A percentile compares a stretch with the other conserved stretches of the same genome.
Conservation (phyloP, 805 yeast species). For the Clavispora fructus region DNA sequence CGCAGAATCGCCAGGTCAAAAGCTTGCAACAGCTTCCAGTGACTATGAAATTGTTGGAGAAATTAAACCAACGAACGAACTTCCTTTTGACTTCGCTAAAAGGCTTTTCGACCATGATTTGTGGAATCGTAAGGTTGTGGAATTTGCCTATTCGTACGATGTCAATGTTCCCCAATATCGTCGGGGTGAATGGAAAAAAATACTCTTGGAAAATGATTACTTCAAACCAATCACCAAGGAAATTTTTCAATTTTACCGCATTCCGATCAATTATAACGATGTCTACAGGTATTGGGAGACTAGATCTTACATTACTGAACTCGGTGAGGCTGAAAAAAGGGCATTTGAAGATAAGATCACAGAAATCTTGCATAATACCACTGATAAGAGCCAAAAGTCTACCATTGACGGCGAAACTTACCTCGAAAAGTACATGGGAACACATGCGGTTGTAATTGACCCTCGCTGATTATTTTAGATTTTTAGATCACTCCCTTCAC, state of each 20-base stretch:
- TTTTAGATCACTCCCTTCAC: no score
- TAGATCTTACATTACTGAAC: slow-evolving; percentile 48
- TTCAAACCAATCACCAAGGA: slow-evolving; percentile 35
- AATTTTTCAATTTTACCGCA: slow-evolving; percentile 23
- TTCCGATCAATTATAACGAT: slow-evolving; percentile 24
- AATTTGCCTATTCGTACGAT: slow-evolving; percentile 33
- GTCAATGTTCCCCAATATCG: slow-evolving; percentile 53
- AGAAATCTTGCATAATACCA: background rate
- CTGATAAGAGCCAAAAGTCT: slow-evolving; percentile 12
- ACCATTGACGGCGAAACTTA: slow-evolving; percentile 2
- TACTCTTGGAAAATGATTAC: slow-evolving; percentile 21
- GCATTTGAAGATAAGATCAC: slow-evolving; percentile 19
- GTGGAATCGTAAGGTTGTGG: slow-evolving; percentile 35
- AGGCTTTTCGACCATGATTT: slow-evolving; percentile 18
- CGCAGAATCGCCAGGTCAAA: slow-evolving; percentile 9
- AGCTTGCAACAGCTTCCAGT: slow-evolving; percentile 4
- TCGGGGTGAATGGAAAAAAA: slow-evolving; percentile 41
- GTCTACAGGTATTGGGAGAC: slow-evolving; percentile 51
- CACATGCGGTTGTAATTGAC: slow-evolving; percentile 1
- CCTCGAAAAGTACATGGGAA: background rate
- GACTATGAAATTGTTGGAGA: background rate
- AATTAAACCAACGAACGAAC: slow-evolving; percentile 1
- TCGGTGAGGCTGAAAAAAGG: slow-evolving; percentile 32
- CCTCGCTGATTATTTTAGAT: background rate
- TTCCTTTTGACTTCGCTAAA: slow-evolving; percentile 4